Evolutionary conservation across 148 eudicot species (phyloP).

Genomic region (Rhododendron molle): DNA sequence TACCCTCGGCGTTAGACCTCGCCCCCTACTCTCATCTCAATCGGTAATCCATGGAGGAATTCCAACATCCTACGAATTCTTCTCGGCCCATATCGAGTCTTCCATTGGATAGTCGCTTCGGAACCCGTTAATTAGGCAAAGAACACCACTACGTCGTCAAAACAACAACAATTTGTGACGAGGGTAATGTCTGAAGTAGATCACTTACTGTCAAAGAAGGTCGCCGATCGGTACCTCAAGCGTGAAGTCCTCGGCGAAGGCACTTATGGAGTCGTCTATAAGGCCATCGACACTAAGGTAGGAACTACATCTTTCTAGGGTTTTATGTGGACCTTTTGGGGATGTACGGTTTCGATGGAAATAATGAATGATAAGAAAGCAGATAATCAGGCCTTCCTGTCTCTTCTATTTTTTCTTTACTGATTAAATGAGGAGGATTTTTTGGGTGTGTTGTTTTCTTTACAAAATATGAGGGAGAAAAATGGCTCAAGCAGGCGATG

Average conservation of each 20-base stretch:
- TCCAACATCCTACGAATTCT: neutral
- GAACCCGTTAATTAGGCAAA: neutral
- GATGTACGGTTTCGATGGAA: neutral
- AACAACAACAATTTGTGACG: neutral
- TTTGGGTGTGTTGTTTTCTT: neutral
- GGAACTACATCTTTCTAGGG: neutral
- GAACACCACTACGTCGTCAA: neutral
- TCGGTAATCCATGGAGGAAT: neutral
- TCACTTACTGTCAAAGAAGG: conserved; percentile 48
- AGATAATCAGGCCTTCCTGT: neutral
- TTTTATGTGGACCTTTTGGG: neutral
- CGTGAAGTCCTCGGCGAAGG: conserved; percentile 93
- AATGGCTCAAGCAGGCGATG: neutral
- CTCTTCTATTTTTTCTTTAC: neutral
- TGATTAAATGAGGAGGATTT: conserved; percentile 2
- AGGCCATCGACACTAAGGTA: conserved; percentile 92
- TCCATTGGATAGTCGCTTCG: neutral
- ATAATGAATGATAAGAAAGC: too few relatives aligned
- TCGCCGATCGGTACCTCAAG: conserved; percentile 87
- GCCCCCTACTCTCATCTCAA: neutral
- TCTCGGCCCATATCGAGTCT: neutral
- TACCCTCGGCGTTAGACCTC: neutral
- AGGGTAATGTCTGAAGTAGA: conserved; percentile 35
- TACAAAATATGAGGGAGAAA: neutral
- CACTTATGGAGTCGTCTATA: conserved; percentile 92